Base-by-base conservation (phyloP, 176 grass and related monocot genomes). In the Oryza longistaminata region DNA sequence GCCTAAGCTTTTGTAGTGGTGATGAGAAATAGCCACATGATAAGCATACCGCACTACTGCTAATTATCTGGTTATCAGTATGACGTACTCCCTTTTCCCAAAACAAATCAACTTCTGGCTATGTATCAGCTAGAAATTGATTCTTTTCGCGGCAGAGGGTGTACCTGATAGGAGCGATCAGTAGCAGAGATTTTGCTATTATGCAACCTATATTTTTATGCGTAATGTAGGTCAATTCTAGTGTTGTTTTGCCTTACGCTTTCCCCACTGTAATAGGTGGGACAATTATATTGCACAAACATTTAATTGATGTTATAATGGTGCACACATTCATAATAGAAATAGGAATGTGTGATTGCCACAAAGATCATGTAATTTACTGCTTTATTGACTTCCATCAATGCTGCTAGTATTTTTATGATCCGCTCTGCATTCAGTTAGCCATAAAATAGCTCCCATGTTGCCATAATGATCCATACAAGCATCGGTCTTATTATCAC, bases 391-490 rank as follows among this genome's bases (percentile, higher is more conserved):
- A 42, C 31, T 48, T 76, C 10, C 65, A 35, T 71, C 17, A 0
- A 50, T 40, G 73, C 31, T 29, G 53, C 21, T 21, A 4, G 5
- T 78, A 25, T 53, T 33, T 79, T 68, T 22, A 80, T 74, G 64
- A 75, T 60, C 19, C 21, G 12, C 60, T 27, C 25, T 50, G 70
- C 21, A 7, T 85, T 84, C 58, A 74, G 45, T 84, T 64, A 24
- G 58, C 44, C 68, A 39, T 67, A 60, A 26, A 78, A 60, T 11
- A 80, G 10, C 65, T 50, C 13, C 49, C 13, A 12, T 68, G 9
- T 79, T 88, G 73, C 29, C 33, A 72, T 39, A 80, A 73, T 9
- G 49, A 65, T 55, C 33, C n/a, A 37, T 69, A 68, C 22, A 21
- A 31, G 5, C 48, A 60, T 34, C 14, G 15, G 62, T 81, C 45